Base-by-base conservation (phyloP, 495 filamentous ascomycete species). In the Trichoderma gamsii region DNA sequence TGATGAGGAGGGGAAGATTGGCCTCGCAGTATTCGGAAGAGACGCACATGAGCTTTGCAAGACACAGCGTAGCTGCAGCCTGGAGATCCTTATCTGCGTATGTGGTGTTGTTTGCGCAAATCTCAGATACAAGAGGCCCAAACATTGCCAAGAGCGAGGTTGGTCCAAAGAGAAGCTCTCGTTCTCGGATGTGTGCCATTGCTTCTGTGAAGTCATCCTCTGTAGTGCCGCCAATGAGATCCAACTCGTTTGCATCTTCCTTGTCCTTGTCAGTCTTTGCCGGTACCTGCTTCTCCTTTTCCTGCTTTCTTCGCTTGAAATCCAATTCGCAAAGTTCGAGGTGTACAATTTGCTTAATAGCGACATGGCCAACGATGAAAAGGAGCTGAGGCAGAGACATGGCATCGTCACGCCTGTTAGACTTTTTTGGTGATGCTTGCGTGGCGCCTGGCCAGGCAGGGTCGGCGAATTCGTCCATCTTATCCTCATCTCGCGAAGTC, bases 301-400 rank as follows among this genome's bases (percentile, higher is more conserved):
- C 95, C 16, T 90, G 91, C 79, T 98, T 99, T 67, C 93, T 85
- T 32, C 93, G 87, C 79, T 99, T 99, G 79, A 99, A 99, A 76
- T 99, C 95, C 46, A 93, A 85, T 74, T 99, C 95, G 77, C 92
- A 93, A 2, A 98, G 84, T 71, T 99, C 95, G n/a, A 99, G 83
- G 76, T 99, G 96, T n/a, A 99, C 95, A 69, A 98, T 99, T 73
- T 99, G 95, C 76, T 99, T 99, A 79, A 99, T 92, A 38, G 94
- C 93, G 68, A 97, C 91, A 73, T 99, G 94, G 6, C 94, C 95
- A 66, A 99, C 94, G 65, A 97, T 88, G 77, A 97, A 99, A 6
- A 99, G 83, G 3, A 99, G 84, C 70, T 97, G 96, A 0, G 94
- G 95, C 0, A 99, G 82, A 1, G 86, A 89, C 41, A 91, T 84